Evolutionary conservation across 441 rosid genomes (phyloP).

Genomic region (Hura crepitans): DNA sequence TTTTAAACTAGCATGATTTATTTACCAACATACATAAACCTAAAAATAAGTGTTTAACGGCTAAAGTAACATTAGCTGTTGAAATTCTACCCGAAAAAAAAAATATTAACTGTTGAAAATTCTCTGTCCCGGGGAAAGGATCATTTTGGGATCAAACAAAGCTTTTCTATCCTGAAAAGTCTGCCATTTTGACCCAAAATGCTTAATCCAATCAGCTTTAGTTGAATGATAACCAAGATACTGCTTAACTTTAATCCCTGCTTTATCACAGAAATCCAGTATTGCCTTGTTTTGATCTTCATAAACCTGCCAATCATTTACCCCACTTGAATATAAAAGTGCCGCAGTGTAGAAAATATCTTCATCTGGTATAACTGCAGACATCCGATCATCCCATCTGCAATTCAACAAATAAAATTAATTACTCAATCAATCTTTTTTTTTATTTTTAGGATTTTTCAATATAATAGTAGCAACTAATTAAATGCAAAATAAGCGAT

Average conservation of each 20-base stretch:
- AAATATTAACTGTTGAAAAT: conserved; percentile 46
- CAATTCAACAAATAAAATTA: background rate
- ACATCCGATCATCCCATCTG: conserved; percentile 77
- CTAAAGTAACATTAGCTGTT: too few relatives aligned
- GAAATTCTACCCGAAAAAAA: too few relatives aligned
- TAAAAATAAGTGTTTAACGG: too few relatives aligned
- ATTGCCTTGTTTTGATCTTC: conserved; percentile 55
- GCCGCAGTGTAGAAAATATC: conserved; percentile 65
- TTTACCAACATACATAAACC: too few relatives aligned
- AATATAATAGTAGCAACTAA: background rate
- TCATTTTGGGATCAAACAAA: conserved; percentile 63
- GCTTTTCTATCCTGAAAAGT: conserved; percentile 42
- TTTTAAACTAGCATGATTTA: too few relatives aligned
- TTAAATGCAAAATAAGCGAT: background rate
- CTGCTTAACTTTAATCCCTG: conserved; percentile 47
- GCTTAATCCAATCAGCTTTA: conserved; percentile 51
- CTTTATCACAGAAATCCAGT: conserved; percentile 40
- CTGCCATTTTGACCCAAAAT: conserved; percentile 74
- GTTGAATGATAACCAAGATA: conserved; percentile 50
- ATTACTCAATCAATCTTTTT: background rate
- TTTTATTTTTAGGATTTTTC: too few relatives aligned
- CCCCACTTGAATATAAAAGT: conserved; percentile 48
- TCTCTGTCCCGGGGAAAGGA: conserved; percentile 74
- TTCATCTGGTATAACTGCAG: conserved; percentile 64
- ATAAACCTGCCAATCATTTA: conserved; percentile 41